Percentiles rank a stretch among this genome's conserved stretches.
These are phyloP conservation scores for Neonectria magnoliae DNA, from an alignment of 2,329 filamentous ascomycete genomes.

Conservation along the genomic window DNA sequence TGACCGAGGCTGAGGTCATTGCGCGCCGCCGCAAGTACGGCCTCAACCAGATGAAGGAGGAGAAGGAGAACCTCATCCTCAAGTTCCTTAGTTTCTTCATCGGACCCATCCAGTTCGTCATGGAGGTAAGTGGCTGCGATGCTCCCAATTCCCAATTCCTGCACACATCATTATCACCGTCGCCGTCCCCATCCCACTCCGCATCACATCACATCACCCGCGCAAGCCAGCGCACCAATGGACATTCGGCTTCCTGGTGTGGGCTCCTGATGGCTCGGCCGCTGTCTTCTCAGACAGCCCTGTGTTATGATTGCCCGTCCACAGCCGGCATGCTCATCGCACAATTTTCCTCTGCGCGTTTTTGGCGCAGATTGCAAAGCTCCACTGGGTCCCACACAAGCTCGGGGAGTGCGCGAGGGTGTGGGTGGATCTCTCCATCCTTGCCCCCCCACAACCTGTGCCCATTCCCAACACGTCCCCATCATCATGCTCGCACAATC, in stretches of 20 bases:
- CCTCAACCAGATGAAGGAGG: conserved; percentile 90
- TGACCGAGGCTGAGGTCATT: conserved; percentile 76
- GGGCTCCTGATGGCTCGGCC: conserved; percentile 23
- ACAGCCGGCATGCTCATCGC: conserved; percentile 27
- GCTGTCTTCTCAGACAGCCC: conserved; percentile 3
- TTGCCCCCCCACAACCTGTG: not conserved
- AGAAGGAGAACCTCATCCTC: conserved; percentile 84
- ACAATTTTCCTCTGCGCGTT: conserved; percentile 35
- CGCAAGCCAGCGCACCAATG: not conserved
- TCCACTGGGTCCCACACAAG: conserved; percentile 46
- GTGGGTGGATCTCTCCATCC: conserved; percentile 41
- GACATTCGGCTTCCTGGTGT: not conserved
- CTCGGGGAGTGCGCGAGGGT: conserved; percentile 30
- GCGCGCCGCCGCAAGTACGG: conserved; percentile 76
- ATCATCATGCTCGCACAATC: conserved; percentile 14
- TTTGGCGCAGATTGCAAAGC: conserved; percentile 45
- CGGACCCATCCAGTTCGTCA: conserved; percentile 92
- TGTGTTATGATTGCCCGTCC: conserved; percentile 28
- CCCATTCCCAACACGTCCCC: conserved; percentile 30
- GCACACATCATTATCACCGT: not conserved
- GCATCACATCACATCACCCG: not conserved
- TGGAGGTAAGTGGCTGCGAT: conserved; percentile 72
- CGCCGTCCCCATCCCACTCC: not conserved
- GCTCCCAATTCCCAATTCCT: not conserved
- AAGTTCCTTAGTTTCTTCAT: conserved; percentile 88